These are phyloP conservation scores for Sporisorium scitamineum DNA, from an alignment of 1,284 basidiomycete genomes.

Conservation along the genomic window DNA sequence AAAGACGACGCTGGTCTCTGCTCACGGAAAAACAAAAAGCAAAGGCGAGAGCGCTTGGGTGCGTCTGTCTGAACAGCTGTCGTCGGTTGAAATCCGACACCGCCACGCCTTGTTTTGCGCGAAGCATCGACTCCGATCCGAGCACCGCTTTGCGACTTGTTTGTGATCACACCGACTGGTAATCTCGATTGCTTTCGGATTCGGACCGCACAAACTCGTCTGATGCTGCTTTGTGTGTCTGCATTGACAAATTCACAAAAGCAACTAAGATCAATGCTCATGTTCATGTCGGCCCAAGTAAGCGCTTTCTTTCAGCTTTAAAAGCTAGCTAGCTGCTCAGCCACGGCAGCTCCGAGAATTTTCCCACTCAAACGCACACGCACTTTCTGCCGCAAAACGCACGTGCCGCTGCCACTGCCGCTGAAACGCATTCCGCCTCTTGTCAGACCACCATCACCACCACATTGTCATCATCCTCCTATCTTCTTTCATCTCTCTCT, in stretches of 20 bases:
- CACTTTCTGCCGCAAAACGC: neutral
- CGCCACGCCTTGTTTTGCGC: neutral
- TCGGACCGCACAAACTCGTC: too few species aligned
- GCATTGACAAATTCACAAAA: neutral
- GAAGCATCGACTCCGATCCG: neutral
- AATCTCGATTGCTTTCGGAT: too few species aligned
- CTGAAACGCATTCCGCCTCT: neutral
- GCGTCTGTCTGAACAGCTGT: neutral
- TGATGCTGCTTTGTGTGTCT: neutral
- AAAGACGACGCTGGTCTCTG: neutral
- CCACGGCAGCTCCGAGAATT: neutral
- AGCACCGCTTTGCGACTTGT: neutral
- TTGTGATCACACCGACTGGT: too few species aligned
- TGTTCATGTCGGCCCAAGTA: neutral
- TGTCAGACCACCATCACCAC: neutral
- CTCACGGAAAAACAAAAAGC: neutral
- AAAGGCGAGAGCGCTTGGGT: neutral
- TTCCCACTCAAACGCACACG: neutral
- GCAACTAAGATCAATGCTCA: neutral
- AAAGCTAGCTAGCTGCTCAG: neutral
- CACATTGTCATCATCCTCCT: neutral
- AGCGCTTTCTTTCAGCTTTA: slow-evolving; percentile 1
- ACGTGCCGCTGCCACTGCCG: slow-evolving; percentile 13
- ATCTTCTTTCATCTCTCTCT: neutral
- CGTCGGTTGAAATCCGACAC: slow-evolving; percentile 19